These are phyloP conservation scores for Echeveria elegans DNA, from an alignment of 164 flowering plant species.

Conservation along the genomic window DNA sequence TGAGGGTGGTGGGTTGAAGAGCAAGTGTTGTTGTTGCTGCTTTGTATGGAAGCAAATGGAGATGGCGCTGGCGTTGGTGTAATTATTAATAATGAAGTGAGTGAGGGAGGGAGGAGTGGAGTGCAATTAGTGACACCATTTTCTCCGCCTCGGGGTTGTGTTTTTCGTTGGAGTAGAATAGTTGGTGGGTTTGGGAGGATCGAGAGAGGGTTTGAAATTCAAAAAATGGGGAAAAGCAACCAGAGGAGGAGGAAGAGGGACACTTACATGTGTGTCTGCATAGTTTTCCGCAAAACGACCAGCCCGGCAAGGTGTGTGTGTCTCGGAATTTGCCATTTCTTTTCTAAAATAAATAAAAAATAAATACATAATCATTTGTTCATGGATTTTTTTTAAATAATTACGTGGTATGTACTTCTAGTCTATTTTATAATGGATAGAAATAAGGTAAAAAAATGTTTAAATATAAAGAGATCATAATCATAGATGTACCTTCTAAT, in stretches of 20 bases:
- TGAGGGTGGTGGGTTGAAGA: neutral
- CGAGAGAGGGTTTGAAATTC: constrained; percentile 4
- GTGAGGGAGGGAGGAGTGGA: constrained; percentile 2
- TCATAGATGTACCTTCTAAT: too few relatives aligned
- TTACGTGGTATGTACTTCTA: too few relatives aligned
- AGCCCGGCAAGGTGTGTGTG: neutral
- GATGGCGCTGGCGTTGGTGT: constrained; percentile 6
- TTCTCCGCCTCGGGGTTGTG: constrained; percentile 51
- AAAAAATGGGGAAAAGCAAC: neutral
- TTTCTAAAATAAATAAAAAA: too few relatives aligned
- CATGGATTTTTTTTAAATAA: too few relatives aligned
- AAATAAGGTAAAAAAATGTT: too few relatives aligned
- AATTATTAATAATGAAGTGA: neutral
- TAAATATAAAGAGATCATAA: too few relatives aligned
- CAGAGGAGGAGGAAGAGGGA: neutral
- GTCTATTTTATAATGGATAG: too few relatives aligned
- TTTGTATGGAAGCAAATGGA: constrained; percentile 23
- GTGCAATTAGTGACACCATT: constrained; percentile 18
- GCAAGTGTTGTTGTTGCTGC: constrained; percentile 13
- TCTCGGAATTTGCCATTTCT: neutral
- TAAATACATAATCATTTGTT: too few relatives aligned
- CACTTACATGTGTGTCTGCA: constrained; percentile 48
- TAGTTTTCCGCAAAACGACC: constrained; percentile 37
- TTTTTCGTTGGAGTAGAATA: constrained; percentile 1
- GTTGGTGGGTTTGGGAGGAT: constrained; percentile 1